phyloP scores from a whole-genome alignment of 768 basidiomycete genomes.

The Heimioporus sp. region DNA sequence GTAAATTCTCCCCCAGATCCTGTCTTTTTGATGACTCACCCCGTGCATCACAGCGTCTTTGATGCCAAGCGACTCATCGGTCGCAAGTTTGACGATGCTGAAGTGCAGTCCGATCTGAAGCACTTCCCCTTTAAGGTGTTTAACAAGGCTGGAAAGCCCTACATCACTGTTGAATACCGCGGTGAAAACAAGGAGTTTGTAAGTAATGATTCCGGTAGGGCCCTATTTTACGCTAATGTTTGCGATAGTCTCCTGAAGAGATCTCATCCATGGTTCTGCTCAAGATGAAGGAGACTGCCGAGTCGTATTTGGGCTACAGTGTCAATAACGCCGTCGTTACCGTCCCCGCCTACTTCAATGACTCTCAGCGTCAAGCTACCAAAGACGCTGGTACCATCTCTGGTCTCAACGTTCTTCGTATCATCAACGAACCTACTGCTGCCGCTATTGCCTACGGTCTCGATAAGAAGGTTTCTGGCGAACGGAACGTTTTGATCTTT shows the following conservation, averaged over 20 bases:
- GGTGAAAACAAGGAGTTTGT: slow-evolving; percentile 93
- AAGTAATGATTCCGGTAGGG: slow-evolving; percentile 29
- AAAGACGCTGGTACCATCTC: slow-evolving; percentile 96
- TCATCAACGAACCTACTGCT: slow-evolving; percentile 98
- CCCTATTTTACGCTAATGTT: neutral
- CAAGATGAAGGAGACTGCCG: slow-evolving; percentile 99
- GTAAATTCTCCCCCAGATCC: slow-evolving; percentile 30
- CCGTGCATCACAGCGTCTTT: slow-evolving; percentile 64
- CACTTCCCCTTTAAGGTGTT: slow-evolving; percentile 96
- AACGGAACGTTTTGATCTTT: slow-evolving; percentile 96
- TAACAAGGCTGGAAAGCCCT: slow-evolving; percentile 85
- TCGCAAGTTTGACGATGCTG: slow-evolving; percentile 81
- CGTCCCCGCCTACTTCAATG: slow-evolving; percentile 98
- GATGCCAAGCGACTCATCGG: slow-evolving; percentile 98
- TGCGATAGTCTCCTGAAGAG: slow-evolving; percentile 83
- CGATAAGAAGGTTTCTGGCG: slow-evolving; percentile 87
- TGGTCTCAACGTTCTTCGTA: slow-evolving; percentile 94
- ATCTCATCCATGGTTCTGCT: slow-evolving; percentile 96
- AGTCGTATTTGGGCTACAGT: slow-evolving; percentile 87
- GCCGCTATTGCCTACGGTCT: slow-evolving; percentile 99
- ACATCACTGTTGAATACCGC: slow-evolving; percentile 87
- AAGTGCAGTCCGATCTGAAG: slow-evolving; percentile 81
- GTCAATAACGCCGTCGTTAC: slow-evolving; percentile 93
- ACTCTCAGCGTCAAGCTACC: slow-evolving; percentile 97
- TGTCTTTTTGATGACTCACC: slow-evolving; percentile 1